phyloP scores from a whole-genome alignment of 2,329 filamentous ascomycete genomes.

The Drechmeria coniospora region DNA sequence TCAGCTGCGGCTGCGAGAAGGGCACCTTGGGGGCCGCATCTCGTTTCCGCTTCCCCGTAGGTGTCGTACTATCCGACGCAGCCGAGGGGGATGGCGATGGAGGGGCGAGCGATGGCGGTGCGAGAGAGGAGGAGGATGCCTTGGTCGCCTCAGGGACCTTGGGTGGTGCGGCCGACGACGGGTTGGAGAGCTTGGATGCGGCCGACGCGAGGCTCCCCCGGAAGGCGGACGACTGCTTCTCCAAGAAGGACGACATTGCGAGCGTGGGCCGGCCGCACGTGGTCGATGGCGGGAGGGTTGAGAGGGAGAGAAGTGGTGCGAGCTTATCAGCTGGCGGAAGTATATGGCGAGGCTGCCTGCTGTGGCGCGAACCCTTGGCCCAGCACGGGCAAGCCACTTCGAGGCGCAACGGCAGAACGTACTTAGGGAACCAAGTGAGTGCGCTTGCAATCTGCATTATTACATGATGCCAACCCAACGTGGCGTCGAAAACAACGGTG shows the following conservation, averaged over 20 bases:
- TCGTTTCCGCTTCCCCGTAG: constrained; percentile 47
- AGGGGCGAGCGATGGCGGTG: constrained; percentile 29
- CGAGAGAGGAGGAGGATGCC: no score
- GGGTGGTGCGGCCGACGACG: no score
- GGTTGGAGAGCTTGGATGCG: constrained; percentile 46
- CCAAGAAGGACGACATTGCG: constrained; percentile 46
- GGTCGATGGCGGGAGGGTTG: not conserved
- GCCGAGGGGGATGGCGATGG: constrained; percentile 48
- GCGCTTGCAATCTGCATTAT: no score
- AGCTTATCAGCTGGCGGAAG: no score
- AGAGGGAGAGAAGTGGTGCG: not conserved
- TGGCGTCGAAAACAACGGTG: no score
- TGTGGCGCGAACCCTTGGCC: no score
- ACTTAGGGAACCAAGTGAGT: no score
- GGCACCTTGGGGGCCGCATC: constrained; percentile 35
- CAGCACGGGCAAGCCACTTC: no score
- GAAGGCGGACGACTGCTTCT: constrained; percentile 49
- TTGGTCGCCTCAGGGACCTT: no score
- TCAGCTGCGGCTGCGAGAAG: constrained; percentile 65
- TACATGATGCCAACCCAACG: no score
- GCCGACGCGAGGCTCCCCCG: constrained; percentile 45
- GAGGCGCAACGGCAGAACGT: no score
- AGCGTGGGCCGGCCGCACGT: constrained; percentile 1
- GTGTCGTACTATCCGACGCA: constrained; percentile 43
- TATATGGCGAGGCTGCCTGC: no score